Evolutionary conservation across 495 filamentous ascomycete species (phyloP), one percentile per base, ranked within the genome.

Genomic region (Neurospora discreta): DNA sequence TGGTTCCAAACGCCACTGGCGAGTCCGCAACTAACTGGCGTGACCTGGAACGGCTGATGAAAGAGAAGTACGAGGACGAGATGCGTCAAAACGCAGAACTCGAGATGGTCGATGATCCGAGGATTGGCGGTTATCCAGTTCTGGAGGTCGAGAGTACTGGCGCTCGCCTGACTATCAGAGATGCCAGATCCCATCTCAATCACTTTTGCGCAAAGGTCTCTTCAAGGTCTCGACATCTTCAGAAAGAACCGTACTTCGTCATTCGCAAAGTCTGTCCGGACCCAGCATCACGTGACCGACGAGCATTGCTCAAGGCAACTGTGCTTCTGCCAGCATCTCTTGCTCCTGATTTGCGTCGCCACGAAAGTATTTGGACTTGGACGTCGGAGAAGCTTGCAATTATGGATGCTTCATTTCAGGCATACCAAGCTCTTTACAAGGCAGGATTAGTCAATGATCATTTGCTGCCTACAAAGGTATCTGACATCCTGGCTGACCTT

Each of bases 391-490:
- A 85, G 44, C 89, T 85, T 69, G 95, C 95, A 6, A 88, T 84
- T 73, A 92, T 90, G 73, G 95, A 98, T 77, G 90, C 92, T 3
- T 92, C 93, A 0, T 95, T 97, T 70, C 86, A 93, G 75, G 92
- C 94, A 15, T 97, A 95, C 76, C 80, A 85, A 36, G 85, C 84
- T 3, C 84, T 99, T 0, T 89, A 93, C 76, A 72, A 87, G 41
- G 89, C 87, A 46, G 90, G 90, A 0, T 81, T 97, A 30, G 80
- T 98, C 26, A 93, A 94, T 69, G 87, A 97, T 52, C 88, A 97
- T 73, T 83, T 98, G 1, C 82, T 97, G 70, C 95, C 95, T 1
- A 73, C 82, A 13, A 80, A 73, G 68, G 78, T 75, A 1, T 75
- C 80, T 20, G 80, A 85, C 33, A 71, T 83, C 10, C 40, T 79